These are phyloP conservation scores for Cystofilobasidium macerans DNA, from an alignment of 768 basidiomycete genomes.

Conservation along the genomic window DNA sequence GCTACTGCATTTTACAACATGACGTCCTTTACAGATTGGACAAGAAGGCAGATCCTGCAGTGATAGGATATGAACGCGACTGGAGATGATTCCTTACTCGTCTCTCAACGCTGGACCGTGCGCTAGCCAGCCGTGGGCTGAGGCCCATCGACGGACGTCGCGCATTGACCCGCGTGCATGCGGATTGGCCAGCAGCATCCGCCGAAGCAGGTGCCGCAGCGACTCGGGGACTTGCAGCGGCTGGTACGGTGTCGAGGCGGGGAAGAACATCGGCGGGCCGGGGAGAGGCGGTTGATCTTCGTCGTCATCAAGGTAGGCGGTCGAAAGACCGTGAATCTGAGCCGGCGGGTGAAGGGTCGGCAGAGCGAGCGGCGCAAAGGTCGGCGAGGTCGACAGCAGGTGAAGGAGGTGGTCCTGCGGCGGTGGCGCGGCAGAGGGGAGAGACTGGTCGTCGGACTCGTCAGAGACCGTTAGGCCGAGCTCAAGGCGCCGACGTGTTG, in stretches of 20 bases:
- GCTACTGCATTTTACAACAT: no score
- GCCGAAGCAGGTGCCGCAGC: slow-evolving; percentile 4
- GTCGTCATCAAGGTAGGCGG: slow-evolving; percentile 31
- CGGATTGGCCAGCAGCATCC: slow-evolving; percentile 12
- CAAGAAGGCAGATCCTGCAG: no score
- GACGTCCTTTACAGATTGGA: no score
- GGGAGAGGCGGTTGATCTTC: slow-evolving; percentile 2
- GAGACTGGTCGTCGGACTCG: not conserved
- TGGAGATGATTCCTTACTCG: not conserved
- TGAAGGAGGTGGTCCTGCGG: not conserved
- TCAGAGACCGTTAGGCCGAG: not conserved
- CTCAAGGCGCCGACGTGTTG: not conserved
- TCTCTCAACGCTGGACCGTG: not conserved
- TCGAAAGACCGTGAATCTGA: slow-evolving; percentile 27
- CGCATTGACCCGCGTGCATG: slow-evolving; percentile 10
- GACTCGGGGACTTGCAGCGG: slow-evolving; percentile 15
- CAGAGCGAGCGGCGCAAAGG: not conserved
- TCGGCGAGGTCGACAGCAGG: slow-evolving; percentile 5
- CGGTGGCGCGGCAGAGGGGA: not conserved
- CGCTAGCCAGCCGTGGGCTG: slow-evolving; percentile 9
- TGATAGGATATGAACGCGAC: no score
- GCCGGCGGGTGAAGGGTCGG: not conserved
- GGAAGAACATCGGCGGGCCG: slow-evolving; percentile 20
- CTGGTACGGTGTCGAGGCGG: slow-evolving; percentile 12
- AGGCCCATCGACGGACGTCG: slow-evolving; percentile 14